These are phyloP conservation scores for Myxozyma kluyveri DNA, from an alignment of 805 yeast species.

Conservation along the genomic window DNA sequence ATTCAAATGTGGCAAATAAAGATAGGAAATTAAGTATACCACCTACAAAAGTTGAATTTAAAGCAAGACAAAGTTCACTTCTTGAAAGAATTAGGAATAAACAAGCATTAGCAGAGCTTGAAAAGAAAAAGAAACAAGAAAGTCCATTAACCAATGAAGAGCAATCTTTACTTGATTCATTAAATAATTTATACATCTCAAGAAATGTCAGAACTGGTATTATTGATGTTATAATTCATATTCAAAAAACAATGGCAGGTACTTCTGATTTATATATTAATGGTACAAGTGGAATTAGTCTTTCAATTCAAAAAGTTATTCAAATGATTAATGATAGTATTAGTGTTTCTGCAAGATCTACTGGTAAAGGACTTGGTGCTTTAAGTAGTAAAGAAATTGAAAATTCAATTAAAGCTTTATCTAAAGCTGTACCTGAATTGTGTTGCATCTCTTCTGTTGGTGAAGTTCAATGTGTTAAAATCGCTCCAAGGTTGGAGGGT, in stretches of 20 bases:
- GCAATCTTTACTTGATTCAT: background rate
- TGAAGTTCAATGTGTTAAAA: slow-evolving; percentile 1
- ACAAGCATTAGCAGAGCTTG: background rate
- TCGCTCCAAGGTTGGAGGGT: slow-evolving; percentile 1
- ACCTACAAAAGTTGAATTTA: too few relatives aligned
- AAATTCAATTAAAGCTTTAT: slow-evolving; percentile 1
- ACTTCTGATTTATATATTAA: too few relatives aligned
- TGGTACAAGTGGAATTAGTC: too few relatives aligned
- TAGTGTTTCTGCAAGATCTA: background rate
- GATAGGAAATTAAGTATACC: too few relatives aligned
- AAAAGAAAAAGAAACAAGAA: background rate
- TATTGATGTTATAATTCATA: slow-evolving; percentile 3
- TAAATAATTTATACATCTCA: background rate
- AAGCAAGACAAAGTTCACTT: slow-evolving; percentile 4
- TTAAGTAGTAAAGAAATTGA: slow-evolving; percentile 2
- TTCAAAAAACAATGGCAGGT: background rate
- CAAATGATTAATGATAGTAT: slow-evolving; percentile 8
- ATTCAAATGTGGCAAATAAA: too few relatives aligned
- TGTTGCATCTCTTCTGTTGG: slow-evolving; percentile 3
- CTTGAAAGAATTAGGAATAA: slow-evolving; percentile 6
- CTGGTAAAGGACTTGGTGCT: background rate
- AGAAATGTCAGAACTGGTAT: background rate
- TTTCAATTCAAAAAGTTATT: slow-evolving; percentile 5
- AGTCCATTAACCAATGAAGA: slow-evolving; percentile 1
- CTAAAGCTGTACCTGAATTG: background rate